Conservation (phyloP, 78 protist genomes). For the Acrasis kona region DNA sequence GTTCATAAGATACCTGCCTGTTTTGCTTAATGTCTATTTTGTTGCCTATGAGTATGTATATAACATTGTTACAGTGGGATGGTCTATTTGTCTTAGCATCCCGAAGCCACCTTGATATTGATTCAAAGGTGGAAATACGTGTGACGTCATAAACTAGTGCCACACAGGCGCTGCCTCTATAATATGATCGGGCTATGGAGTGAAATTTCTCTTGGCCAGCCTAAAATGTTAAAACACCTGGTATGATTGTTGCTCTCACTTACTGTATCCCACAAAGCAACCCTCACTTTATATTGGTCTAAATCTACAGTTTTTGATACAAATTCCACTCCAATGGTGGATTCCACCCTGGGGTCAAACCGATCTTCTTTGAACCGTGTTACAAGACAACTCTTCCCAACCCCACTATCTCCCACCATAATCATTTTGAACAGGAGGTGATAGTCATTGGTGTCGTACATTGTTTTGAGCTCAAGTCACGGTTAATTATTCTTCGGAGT, state of each 20-base stretch:
- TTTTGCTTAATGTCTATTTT: too few species aligned
- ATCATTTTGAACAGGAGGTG: constrained; percentile 6
- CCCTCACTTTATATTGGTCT: not conserved
- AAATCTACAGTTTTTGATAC: not conserved
- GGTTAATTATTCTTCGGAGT: too few species aligned
- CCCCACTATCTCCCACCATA: constrained; percentile 24
- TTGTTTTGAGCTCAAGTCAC: too few species aligned
- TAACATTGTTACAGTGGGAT: too few species aligned
- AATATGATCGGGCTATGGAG: not conserved
- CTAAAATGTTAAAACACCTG: too few species aligned
- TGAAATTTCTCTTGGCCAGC: constrained; percentile 16
- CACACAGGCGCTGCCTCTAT: constrained; percentile 21
- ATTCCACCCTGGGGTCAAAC: not conserved
- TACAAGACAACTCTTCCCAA: constrained; percentile 15
- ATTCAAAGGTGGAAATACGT: not conserved
- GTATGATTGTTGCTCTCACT: too few species aligned
- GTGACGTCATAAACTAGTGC: constrained; percentile 22
- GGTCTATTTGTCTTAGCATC: too few species aligned
- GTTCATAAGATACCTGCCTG: too few species aligned
- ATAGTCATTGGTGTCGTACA: too few species aligned
- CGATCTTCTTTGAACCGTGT: not conserved
- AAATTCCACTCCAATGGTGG: constrained; percentile 15
- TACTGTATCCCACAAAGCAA: constrained; percentile 18
- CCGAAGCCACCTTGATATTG: not conserved
- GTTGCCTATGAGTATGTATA: too few species aligned